These are phyloP conservation scores for Colletotrichum spinosum DNA, from an alignment of 2,329 filamentous ascomycete species.

Conservation along the genomic window DNA sequence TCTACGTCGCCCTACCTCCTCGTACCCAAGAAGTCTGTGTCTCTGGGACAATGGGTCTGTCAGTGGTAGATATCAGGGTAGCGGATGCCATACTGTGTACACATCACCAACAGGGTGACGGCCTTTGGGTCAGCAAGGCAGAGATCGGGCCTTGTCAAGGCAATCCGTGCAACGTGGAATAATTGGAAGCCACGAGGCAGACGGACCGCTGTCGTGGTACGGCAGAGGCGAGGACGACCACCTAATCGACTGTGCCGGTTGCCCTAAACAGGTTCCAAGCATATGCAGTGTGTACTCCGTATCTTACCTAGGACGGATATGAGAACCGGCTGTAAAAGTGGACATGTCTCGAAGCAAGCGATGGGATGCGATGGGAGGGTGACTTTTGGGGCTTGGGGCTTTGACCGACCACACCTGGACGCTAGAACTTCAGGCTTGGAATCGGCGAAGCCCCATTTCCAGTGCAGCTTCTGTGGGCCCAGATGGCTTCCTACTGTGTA, in stretches of 20 bases:
- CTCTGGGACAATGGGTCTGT: constrained; percentile 3
- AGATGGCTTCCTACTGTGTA: constrained; percentile 1
- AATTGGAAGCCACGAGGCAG: constrained; percentile 16
- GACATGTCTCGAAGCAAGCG: constrained; percentile 28
- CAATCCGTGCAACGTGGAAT: constrained; percentile 29
- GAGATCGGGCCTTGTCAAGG: constrained; percentile 27
- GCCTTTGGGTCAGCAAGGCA: constrained; percentile 4
- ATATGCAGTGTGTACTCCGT: constrained; percentile 25
- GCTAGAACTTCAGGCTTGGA: constrained; percentile 36
- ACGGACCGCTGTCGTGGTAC: constrained; percentile 15
- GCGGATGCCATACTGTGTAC: constrained; percentile 1
- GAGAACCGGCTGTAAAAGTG: constrained; percentile 32
- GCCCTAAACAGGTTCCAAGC: constrained; percentile 35
- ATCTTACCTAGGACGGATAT: constrained; percentile 4
- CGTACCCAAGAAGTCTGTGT: not conserved
- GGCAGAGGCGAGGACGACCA: not conserved
- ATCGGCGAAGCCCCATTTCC: constrained; percentile 13
- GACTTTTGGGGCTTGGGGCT: constrained; percentile 2
- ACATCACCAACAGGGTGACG: constrained; percentile 7
- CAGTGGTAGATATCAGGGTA: constrained; percentile 3
- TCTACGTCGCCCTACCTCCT: constrained; percentile 1
- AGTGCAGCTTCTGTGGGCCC: constrained; percentile 9
- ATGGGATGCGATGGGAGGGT: no score
- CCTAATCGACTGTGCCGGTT: constrained; percentile 25
- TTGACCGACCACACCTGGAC: constrained; percentile 22